Evolutionary conservation across 1,284 basidiomycete genomes (phyloP).

Genomic region (Trametes versicolor): DNA sequence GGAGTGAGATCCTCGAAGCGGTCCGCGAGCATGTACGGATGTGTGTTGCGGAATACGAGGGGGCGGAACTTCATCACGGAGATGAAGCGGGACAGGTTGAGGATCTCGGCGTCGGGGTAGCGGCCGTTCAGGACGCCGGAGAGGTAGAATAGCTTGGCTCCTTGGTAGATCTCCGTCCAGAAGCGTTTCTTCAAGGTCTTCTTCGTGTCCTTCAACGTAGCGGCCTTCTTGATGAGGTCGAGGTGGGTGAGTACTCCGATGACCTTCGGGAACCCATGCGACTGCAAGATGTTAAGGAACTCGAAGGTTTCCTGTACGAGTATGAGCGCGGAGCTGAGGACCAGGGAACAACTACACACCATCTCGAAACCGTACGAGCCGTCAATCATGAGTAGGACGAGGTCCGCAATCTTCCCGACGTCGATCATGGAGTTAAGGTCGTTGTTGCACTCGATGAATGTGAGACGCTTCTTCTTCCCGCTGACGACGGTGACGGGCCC

Average conservation of each 20-base stretch:
- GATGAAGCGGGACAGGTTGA: conserved; percentile 96
- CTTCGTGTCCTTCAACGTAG: conserved; percentile 91
- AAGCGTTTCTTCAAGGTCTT: conserved; percentile 98
- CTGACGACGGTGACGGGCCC: conserved; percentile 97
- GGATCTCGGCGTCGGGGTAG: conserved; percentile 97
- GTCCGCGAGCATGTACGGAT: conserved; percentile 97
- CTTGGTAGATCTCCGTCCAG: conserved; percentile 99
- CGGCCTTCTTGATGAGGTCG: conserved; percentile 95
- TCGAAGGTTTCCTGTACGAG: conserved; percentile 94
- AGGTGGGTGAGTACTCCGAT: conserved; percentile 97
- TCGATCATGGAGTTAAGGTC: conserved; percentile 99
- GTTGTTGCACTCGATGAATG: conserved; percentile 98
- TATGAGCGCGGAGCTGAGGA: conserved; percentile 2
- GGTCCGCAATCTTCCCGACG: conserved; percentile 95
- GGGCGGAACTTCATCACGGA: conserved; percentile 99
- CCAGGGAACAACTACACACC: conserved; percentile 58
- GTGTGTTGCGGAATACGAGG: conserved; percentile 93
- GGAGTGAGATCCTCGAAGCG: conserved; percentile 96
- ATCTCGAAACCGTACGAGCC: conserved; percentile 99
- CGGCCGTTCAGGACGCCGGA: conserved; percentile 98
- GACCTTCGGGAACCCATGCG: conserved; percentile 98
- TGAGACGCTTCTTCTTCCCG: conserved; percentile 92
- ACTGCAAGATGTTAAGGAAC: conserved; percentile 96
- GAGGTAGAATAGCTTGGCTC: conserved; percentile 98
- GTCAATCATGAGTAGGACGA: conserved; percentile 97